Conservation (phyloP, 495 filamentous ascomycete genomes). For the Sphaerosporella brunnea region DNA sequence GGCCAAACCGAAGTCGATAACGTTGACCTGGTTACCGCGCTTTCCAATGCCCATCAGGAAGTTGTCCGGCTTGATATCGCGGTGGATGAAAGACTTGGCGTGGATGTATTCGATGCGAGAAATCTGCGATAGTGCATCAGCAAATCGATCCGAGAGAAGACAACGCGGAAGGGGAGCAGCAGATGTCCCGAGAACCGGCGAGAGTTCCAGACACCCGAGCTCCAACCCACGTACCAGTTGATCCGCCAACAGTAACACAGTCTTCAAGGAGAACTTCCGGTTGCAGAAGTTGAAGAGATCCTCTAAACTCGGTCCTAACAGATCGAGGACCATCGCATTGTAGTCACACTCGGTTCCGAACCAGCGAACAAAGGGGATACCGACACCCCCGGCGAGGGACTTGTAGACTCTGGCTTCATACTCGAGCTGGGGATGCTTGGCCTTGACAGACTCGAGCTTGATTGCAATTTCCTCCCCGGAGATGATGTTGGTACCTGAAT, state of each 20-base stretch:
- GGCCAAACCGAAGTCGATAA: conserved; percentile 97
- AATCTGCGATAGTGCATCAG: conserved; percentile 35
- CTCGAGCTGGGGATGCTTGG: conserved; percentile 98
- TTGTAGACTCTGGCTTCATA: conserved; percentile 99
- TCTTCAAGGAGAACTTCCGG: conserved; percentile 99
- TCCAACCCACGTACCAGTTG: conserved; percentile 53
- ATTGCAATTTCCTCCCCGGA: conserved; percentile 99
- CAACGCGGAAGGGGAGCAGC: background rate
- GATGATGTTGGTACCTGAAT: conserved; percentile 90
- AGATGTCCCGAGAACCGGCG: background rate
- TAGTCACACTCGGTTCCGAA: conserved; percentile 99
- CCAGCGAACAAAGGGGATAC: conserved; percentile 98
- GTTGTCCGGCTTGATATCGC: conserved; percentile 99
- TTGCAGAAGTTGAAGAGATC: conserved; percentile 99
- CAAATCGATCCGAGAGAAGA: background rate
- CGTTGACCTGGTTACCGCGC: conserved; percentile 99
- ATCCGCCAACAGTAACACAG: conserved; percentile 92
- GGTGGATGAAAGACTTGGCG: conserved; percentile 99
- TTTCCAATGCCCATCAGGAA: conserved; percentile 99
- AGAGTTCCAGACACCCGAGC: no score
- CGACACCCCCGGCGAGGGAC: conserved; percentile 78
- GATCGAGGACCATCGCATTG: conserved; percentile 99
- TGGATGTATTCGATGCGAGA: conserved; percentile 99
- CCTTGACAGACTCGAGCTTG: conserved; percentile 98
- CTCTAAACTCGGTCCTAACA: conserved; percentile 92